Conservation (phyloP, 805 yeast genomes). For the Maudiozyma saulgeensis region DNA sequence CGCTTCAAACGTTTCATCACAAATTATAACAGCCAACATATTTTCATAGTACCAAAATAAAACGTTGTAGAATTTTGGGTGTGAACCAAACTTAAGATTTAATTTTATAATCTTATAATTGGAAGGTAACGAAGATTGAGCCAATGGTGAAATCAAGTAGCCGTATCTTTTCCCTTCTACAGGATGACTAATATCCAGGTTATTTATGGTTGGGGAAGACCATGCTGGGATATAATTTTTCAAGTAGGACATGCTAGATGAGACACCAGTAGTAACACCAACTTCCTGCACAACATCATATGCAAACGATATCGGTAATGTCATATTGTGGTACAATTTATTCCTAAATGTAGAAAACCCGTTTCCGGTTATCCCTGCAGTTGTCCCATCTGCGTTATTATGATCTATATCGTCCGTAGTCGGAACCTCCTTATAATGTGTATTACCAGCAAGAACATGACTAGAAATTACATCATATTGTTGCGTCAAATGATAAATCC, state of each 20-base stretch:
- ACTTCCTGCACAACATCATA: constrained; percentile 30
- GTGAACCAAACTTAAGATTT: constrained; percentile 11
- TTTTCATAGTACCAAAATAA: constrained; percentile 27
- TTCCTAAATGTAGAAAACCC: not conserved
- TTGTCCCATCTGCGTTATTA: not conserved
- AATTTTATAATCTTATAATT: constrained; percentile 18
- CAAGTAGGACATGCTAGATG: constrained; percentile 23
- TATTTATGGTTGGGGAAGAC: constrained; percentile 1
- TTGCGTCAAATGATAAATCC: constrained; percentile 26
- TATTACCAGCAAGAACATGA: constrained; percentile 22
- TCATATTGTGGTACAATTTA: constrained; percentile 22
- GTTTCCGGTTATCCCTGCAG: not conserved
- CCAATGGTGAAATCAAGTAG: constrained; percentile 24
- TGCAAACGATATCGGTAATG: constrained; percentile 26
- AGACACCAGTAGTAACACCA: constrained; percentile 26
- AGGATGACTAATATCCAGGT: not conserved
- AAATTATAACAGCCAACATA: constrained; percentile 18
- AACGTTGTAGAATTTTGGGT: constrained; percentile 11
- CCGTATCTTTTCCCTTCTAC: constrained; percentile 13
- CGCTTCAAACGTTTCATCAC: constrained; percentile 16
- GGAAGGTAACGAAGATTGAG: constrained; percentile 16
- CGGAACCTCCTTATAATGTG: constrained; percentile 18
- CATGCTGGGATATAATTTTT: constrained; percentile 23
- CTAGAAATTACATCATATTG: constrained; percentile 21
- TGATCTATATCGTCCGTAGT: constrained; percentile 4